Evolutionary conservation across 306 rosid species (phyloP).

Genomic region (Abrus precatorius): DNA sequence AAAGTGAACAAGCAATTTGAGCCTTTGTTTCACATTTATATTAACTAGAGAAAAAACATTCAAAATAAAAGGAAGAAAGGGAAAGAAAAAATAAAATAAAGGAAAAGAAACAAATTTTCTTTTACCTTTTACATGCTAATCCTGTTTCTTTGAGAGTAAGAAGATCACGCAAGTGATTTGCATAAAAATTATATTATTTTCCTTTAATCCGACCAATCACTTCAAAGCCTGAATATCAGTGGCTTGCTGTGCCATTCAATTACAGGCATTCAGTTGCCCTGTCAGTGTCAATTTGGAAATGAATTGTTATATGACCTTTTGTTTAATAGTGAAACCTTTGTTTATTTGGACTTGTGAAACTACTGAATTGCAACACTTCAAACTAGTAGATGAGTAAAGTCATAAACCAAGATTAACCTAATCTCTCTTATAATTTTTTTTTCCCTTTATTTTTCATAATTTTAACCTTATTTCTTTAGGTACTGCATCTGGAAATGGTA

Average conservation of each 20-base stretch:
- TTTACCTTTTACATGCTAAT: neutral
- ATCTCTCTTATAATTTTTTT: slow-evolving; percentile 28
- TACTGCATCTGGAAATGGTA: slow-evolving; percentile 87
- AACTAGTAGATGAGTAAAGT: neutral
- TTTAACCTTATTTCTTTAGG: slow-evolving; percentile 57
- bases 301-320: slow-evolving; percentile 9
- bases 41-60: slow-evolving; percentile 17
- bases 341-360: neutral
- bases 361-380: slow-evolving; percentile 31
- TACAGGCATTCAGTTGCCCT: slow-evolving; percentile 9
- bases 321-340: slow-evolving; percentile 18
- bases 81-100: neutral
- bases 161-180: neutral
- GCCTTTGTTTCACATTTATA: slow-evolving; percentile 22
- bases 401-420: slow-evolving; percentile 1
- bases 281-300: neutral
- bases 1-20: neutral
- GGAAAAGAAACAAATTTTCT: neutral
- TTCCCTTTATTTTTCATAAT: neutral
- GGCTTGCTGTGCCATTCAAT: slow-evolving; percentile 1
- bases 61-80: neutral
- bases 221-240: neutral
- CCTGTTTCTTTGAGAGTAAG: neutral
- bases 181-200: neutral
- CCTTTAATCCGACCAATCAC: neutral